Base-by-base conservation (phyloP, 148 eudicot genomes). In the Nyssa sinensis region DNA sequence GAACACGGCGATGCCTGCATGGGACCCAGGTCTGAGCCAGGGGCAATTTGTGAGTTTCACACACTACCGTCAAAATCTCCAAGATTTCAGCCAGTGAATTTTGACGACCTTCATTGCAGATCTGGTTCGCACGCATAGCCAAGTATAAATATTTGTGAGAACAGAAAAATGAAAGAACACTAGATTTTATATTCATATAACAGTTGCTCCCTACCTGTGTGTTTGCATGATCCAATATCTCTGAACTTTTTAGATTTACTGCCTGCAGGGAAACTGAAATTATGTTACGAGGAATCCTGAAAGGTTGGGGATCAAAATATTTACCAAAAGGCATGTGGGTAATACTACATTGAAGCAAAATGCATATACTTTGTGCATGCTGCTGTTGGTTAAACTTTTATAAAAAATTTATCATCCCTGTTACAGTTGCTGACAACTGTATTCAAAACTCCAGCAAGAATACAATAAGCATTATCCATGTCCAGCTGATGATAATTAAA, bases 11-110 rank as follows among this genome's bases (percentile, higher is more conserved):
- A 75, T 93, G 96, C 81, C 87, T 87, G 88, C 97, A 93, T 1
- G 97, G 97, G 58, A 92, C 88, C 99, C 99, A 95, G 29, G 98
- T 89, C 84, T 96, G 99, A 76, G 99, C 99, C 76, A 96, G 87
- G 29, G 99, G 99, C 59, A 96, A 34, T 57, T 87, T 86, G 77
- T 91, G 86, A 58, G 88, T 88, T 80, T 96, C 99, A 81, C 98
- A 96, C 23, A 91, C 87, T 75, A 84, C 89, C 59, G 93, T 89
- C 51, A 93, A 66, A 66, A 92, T 90, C 85, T 89, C 91, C 81
- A 91, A 77, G 69, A 96, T 96, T 78, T 96, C 99, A 68, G 89
- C 80, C 77, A 96, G 86, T 24, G 93, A 98, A 75, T 89, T 87
- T 73, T 93, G 98, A 55, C 98, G 97, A 70, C 97, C 93, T 87